A percentile compares a stretch with the other conserved stretches of the same genome.
Conservation (phyloP, 2,329 filamentous ascomycete species). For the Pseudomassariella vexata region DNA sequence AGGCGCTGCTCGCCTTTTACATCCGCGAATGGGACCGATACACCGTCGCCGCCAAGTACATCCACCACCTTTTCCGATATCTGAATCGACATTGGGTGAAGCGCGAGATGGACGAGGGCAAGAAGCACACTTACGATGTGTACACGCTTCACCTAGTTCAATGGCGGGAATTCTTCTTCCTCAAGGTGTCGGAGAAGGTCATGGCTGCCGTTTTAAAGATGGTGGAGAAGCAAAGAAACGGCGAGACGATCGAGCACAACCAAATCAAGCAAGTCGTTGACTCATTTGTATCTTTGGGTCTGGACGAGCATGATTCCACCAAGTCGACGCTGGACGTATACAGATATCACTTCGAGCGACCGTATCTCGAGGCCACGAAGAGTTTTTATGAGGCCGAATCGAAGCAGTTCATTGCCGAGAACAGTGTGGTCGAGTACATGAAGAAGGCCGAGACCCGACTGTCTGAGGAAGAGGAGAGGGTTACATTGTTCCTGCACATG, state of each 20-base stretch:
- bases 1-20: conserved; percentile 86
- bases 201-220: conserved; percentile 94
- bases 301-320: conserved; percentile 87
- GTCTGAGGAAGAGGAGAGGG: conserved; percentile 89
- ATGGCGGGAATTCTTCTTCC: conserved; percentile 90
- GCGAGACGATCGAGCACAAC: conserved; percentile 93
- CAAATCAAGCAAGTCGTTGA: conserved; percentile 98
- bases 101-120: conserved; percentile 96
- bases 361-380: conserved; percentile 80
- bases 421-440: conserved; percentile 98
- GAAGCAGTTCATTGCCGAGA: conserved; percentile 89
- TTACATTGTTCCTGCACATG: conserved; percentile 82
- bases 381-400: conserved; percentile 89
- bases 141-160: conserved; percentile 95
- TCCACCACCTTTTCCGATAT: conserved; percentile 94
- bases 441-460: conserved; percentile 93
- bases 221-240: conserved; percentile 94
- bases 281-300: conserved; percentile 88
- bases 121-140: conserved; percentile 96
- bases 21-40: conserved; percentile 96
- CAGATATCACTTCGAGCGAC: conserved; percentile 83
- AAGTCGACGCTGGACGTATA: conserved; percentile 97
- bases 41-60: conserved; percentile 92
- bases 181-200: conserved; percentile 75
- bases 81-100: conserved; percentile 99